Base-by-base conservation (phyloP, 148 eudicot genomes). In the Silene conica region DNA sequence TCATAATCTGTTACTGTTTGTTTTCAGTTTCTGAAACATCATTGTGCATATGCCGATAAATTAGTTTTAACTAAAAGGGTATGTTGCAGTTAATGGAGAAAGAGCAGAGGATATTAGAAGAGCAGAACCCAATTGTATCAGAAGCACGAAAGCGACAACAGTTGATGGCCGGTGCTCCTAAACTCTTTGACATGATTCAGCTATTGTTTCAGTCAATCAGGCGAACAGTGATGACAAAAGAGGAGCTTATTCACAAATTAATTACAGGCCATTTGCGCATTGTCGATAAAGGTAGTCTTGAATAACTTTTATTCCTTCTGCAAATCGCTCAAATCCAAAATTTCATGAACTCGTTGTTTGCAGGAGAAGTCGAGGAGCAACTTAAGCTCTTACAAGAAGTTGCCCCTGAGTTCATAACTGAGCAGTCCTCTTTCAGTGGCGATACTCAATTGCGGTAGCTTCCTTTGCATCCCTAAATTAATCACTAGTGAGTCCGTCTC, bases 361-460 rank as follows among this genome's bases (percentile, higher is more conserved):
- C 93, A 91, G 97, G 84, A 57, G 97, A 89, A 76, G 84, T 89
- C 43, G 98, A 89, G 78, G 83, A 86, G 73, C 94, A 89, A 62
- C 85, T 93, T 26, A 69, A 71, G 69, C 79, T 89, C 80, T 81
- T 93, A 73, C 78, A 79, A 70, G 95, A 93, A 79, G 73, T 91
- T 48, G 89, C 80, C 46, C 98, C 98, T 15, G 97, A 89, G 63
- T 93, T 81, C 77, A 79, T 91, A 41, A 76, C 83, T 57, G 91
- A 91, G 83, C 76, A 80, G 76, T 50, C 71, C 6, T 82, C 82
- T 77, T 73, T 80, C 16, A 84, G 86, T 57, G 98, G 98, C 58
- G 91, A 88, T 81, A 74, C 82, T 78, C 87, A 91, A 66, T 21
- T 89, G 20, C 80, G 92, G 96, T 89, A 77, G 73, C 84, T 67